Base-by-base conservation (phyloP, 2,329 filamentous ascomycete species). In the Biscogniauxia mediterranea region DNA sequence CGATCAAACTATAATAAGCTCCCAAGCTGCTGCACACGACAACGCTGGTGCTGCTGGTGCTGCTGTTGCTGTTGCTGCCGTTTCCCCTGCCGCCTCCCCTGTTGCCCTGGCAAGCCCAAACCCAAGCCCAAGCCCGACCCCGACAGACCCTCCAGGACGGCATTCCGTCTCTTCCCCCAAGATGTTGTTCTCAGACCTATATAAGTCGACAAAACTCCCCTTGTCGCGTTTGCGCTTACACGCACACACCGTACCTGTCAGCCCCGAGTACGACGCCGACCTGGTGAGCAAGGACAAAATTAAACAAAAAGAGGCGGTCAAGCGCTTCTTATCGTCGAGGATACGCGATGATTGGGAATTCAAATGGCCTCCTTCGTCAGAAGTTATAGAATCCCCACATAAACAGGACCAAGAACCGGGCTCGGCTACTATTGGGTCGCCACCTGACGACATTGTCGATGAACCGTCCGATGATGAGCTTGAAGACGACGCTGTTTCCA, bases 271-370 rank as follows among this genome's bases (percentile, higher is more conserved):
- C 68, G 83, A 88, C 63, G 80, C 83, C 20, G 86, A 89, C 69
- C 78, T 89, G 5, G 74, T 86, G 55, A 87, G 83, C 71, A 83
- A 79, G 69, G 86, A 89, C 71, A 88, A 88, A 71, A 64, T 74
- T 25, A 86, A 83, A 75, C 84, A 87, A 67, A 89, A 88, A 70
- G 84, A 86, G 50, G 86, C 86, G 13, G 82, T 89, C 42, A 84
- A 79, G 68, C 81, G 78, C 56, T 84, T 83, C 66, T 75, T 89
- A 1, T 74, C 77, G 2, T 78, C 80, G 21, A 84, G 81, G 65
- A 76, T 89, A 50, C 82, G 80, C 63, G 80, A 79, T 63, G 85
- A 88, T 69, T 89, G 86, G 87, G 75, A 77, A 0, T 89, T 87
- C 68, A 66, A 76, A 38, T 88, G 85, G 85, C 82, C 84, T 1